A percentile compares a stretch with the other conserved stretches of the same genome.
Conservation (phyloP, 305 asterid species). For the Fraxinus albicans region DNA sequence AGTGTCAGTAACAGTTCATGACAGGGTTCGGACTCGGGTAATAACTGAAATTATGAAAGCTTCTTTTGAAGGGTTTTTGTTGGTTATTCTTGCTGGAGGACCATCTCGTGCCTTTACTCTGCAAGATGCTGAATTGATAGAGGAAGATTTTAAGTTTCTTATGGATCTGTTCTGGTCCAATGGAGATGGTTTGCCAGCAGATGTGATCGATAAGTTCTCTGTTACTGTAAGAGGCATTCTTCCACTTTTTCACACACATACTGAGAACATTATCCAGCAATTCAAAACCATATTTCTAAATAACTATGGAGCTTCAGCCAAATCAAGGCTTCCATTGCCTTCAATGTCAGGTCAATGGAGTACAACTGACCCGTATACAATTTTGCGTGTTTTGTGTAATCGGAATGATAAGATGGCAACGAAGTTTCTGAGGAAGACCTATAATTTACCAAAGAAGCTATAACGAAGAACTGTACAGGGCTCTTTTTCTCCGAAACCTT, state of each 20-base stretch:
- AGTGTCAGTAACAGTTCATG: slow-evolving; percentile 70
- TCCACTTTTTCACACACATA: slow-evolving; percentile 49
- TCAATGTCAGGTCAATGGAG: slow-evolving; percentile 74
- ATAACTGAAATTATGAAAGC: slow-evolving; percentile 82
- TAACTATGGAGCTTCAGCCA: slow-evolving; percentile 34
- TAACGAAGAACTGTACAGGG: slow-evolving; percentile 21
- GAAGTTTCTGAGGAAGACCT: slow-evolving; percentile 64
- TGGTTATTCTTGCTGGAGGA: slow-evolving; percentile 81
- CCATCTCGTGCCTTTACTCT: slow-evolving; percentile 57
- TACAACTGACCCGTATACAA: slow-evolving; percentile 64
- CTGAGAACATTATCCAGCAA: slow-evolving; percentile 53
- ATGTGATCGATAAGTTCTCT: slow-evolving; percentile 58
- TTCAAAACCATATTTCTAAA: slow-evolving; percentile 30
- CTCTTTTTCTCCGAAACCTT: not conserved
- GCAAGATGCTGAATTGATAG: slow-evolving; percentile 51
- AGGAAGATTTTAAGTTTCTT: slow-evolving; percentile 74
- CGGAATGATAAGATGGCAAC: slow-evolving; percentile 68
- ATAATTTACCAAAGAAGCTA: slow-evolving; percentile 53
- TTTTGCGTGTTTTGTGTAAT: slow-evolving; percentile 64
- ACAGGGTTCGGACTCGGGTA: slow-evolving; percentile 77
- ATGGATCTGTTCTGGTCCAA: slow-evolving; percentile 77
- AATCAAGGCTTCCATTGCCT: slow-evolving; percentile 61
- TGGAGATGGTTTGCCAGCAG: slow-evolving; percentile 78
- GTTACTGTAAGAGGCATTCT: slow-evolving; percentile 42
- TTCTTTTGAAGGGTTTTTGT: slow-evolving; percentile 70